Evolutionary conservation across 73 alveolate genomes (phyloP).

Genomic region (Blepharisma stoltei): DNA sequence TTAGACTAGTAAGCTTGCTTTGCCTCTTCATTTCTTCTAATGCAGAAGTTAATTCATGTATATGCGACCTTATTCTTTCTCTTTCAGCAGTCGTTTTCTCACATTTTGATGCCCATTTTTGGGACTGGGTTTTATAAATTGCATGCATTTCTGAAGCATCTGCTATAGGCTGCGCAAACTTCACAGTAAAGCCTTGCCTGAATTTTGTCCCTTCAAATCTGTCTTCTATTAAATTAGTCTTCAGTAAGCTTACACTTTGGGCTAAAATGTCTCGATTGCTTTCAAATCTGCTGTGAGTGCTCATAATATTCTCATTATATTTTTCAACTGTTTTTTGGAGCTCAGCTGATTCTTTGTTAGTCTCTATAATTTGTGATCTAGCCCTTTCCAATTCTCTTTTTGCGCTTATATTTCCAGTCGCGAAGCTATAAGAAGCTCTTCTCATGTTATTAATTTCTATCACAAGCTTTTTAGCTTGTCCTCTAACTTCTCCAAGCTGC

Average conservation of each 20-base stretch:
- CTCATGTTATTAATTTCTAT: background rate
- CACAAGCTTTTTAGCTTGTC: background rate
- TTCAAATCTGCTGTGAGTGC: background rate
- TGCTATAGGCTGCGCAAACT: conserved; percentile 18
- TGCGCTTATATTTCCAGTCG: background rate
- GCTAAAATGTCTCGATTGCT: background rate
- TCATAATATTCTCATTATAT: background rate
- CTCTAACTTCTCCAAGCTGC: conserved; percentile 10
- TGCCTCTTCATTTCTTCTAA: conserved; percentile 15
- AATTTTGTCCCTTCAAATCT: conserved; percentile 15
- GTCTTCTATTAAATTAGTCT: background rate
- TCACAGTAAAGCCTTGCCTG: conserved; percentile 1
- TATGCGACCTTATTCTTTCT: conserved; percentile 1
- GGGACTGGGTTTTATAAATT: background rate
- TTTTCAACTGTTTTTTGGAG: background rate
- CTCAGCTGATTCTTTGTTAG: background rate
- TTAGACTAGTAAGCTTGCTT: background rate
- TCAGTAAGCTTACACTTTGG: background rate
- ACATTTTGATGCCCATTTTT: conserved; percentile 6
- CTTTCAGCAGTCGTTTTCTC: background rate
- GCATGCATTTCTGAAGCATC: background rate
- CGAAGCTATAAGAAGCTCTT: background rate
- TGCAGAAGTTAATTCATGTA: background rate
- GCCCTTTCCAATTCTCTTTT: background rate
- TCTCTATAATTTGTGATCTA: background rate